phyloP scores from a whole-genome alignment of 495 filamentous ascomycete species.

The Hyphodiscus hymeniophilus region DNA sequence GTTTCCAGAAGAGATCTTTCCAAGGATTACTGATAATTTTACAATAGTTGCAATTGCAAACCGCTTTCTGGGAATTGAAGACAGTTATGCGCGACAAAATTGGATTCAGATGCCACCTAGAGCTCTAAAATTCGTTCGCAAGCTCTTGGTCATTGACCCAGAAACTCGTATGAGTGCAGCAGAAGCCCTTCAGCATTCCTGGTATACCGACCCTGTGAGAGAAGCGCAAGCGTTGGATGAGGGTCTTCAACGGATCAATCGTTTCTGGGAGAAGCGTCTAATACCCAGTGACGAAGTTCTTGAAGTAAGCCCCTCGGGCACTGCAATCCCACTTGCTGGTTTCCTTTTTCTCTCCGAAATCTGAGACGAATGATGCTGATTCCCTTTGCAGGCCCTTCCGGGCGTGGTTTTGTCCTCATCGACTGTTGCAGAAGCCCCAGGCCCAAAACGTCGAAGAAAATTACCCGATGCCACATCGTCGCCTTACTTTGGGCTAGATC shows the following conservation, averaged over 20 bases:
- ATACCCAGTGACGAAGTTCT: slow-evolving; percentile 2
- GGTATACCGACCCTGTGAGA: slow-evolving; percentile 44
- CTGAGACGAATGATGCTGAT: neutral
- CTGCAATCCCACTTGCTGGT: no score
- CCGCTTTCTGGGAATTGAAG: slow-evolving; percentile 14
- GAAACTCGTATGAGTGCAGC: slow-evolving; percentile 41
- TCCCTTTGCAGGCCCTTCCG: neutral
- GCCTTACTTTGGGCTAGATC: slow-evolving; percentile 19
- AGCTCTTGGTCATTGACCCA: slow-evolving; percentile 45
- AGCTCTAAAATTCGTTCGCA: slow-evolving; percentile 46
- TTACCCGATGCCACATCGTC: slow-evolving; percentile 12
- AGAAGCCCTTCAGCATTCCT: slow-evolving; percentile 47
- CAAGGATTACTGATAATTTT: no score
- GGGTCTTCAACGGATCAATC: slow-evolving; percentile 36
- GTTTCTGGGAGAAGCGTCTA: slow-evolving; percentile 34
- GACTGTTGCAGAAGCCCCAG: neutral
- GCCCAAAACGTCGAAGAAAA: slow-evolving; percentile 7
- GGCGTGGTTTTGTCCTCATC: neutral
- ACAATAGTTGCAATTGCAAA: slow-evolving; percentile 21
- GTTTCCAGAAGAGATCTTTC: neutral
- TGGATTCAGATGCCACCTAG: slow-evolving; percentile 32
- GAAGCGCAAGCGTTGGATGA: slow-evolving; percentile 33
- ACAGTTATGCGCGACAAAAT: slow-evolving; percentile 10
- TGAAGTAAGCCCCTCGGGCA: neutral
- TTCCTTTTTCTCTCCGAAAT: neutral